Evolutionary conservation across 148 eudicot species (phyloP), one percentile per base, ranked within the genome.

Genomic region (Fagopyrum esculentum): DNA sequence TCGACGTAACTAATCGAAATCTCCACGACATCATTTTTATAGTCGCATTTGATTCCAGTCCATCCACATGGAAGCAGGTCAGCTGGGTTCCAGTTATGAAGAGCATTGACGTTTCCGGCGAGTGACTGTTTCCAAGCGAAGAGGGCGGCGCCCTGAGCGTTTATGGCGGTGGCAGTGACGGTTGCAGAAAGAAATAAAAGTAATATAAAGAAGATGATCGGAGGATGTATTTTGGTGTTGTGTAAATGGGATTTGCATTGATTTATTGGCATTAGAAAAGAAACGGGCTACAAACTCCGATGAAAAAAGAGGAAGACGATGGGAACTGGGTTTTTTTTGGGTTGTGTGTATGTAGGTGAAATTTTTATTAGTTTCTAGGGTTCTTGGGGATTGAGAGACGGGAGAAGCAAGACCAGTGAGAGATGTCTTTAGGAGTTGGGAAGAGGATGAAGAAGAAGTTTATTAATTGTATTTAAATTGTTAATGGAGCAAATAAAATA

Each of bases 141-240:
- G n/a, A 93, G 88, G 26, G 88, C 82, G 74, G 87, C 80, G 77
- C 91, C 97, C 80, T 93, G 98, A 5, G 85, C 76, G 77, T 88
- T 91, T 40, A 91, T 30, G 49, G 86, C 87, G 45, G 71, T 63
- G 79, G 76, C 40, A 64, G 55, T 40, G 19, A 52, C 46, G 26
- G 48, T 54, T 13, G 61, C n/a, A 46, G 52, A 45, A 51, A 78
- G 4, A 66, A 43, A 49, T 71, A 69, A 52, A 80, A 64, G 10
- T 75, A 81, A 45, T 44, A 78, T 15, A 69, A 73, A 72, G 69
- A 68, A 47, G 48, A 77, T 55, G 45, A 77, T 1, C 12, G 74
- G 9, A 68, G 46, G 19, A 56, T 68, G 71, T 16, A 55, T 40
- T 51, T 78, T 9, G 75, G 46, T 43, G 78, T 50, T 49, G 84